Evolutionary conservation across 306 rosid genomes (phyloP).

Genomic region (Amphicarpaea edgeworthii): DNA sequence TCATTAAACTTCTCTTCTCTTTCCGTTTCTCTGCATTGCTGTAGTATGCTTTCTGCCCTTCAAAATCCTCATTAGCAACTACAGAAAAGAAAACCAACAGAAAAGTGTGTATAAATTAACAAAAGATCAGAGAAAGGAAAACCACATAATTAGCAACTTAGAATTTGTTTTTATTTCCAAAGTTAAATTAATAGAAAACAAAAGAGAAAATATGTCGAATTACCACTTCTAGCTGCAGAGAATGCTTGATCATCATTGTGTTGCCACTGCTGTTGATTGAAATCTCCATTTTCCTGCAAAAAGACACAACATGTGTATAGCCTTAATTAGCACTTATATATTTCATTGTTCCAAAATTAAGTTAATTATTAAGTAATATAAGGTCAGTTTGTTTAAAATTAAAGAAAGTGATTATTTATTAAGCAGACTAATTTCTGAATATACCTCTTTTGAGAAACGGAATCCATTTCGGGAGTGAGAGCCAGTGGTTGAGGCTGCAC

Average conservation of each 20-base stretch:
- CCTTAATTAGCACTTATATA: neutral
- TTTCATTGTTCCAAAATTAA: neutral
- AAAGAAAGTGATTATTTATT: no score
- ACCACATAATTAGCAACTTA: slow-evolving; percentile 10
- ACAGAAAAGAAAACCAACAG: slow-evolving; percentile 16
- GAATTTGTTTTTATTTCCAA: neutral
- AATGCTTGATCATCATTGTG: slow-evolving; percentile 56
- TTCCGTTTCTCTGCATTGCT: slow-evolving; percentile 60
- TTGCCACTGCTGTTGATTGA: slow-evolving; percentile 36
- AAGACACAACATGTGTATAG: slow-evolving; percentile 19
- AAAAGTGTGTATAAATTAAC: slow-evolving; percentile 18
- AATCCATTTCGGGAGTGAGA: slow-evolving; percentile 59
- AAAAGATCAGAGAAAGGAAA: slow-evolving; percentile 26
- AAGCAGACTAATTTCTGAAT: no score
- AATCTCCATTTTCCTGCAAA: slow-evolving; percentile 72
- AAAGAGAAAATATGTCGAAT: neutral
- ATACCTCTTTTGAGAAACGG: slow-evolving; percentile 64
- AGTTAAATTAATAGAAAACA: slow-evolving; percentile 1
- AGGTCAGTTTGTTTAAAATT: no score
- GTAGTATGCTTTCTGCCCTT: slow-evolving; percentile 59
- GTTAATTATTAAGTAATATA: no score
- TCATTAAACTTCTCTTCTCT: slow-evolving; percentile 67
- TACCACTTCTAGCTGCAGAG: slow-evolving; percentile 78
- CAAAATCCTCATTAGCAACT: slow-evolving; percentile 75
- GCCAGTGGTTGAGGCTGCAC: slow-evolving; percentile 58